Conservation (phyloP, 352 stramenopile genomes). For the Aphanomyces invadans region DNA sequence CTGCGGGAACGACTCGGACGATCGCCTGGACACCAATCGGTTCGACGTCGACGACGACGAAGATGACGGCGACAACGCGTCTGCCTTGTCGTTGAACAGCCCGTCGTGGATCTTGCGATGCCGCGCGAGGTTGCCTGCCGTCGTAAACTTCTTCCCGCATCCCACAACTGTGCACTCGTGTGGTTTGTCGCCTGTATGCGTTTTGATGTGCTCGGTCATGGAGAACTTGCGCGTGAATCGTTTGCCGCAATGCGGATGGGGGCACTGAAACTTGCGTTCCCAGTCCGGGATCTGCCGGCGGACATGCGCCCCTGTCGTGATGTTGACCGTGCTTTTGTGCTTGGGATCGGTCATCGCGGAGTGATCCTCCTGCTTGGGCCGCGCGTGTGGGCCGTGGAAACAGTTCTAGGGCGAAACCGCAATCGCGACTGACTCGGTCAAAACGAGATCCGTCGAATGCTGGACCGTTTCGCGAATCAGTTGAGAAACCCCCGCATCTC, state of each 20-base stretch:
- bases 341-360: not conserved
- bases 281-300: slow-evolving; percentile 24
- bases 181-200: slow-evolving; percentile 66
- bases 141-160: slow-evolving; percentile 65
- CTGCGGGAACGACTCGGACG: slow-evolving; percentile 13
- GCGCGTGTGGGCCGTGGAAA: slow-evolving; percentile 11
- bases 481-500: slow-evolving; percentile 15
- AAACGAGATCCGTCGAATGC: slow-evolving; percentile 1
- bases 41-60: slow-evolving; percentile 2
- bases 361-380: not conserved
- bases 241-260: slow-evolving; percentile 23
- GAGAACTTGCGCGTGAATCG: slow-evolving; percentile 36
- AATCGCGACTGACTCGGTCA: slow-evolving; percentile 1
- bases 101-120: slow-evolving; percentile 47
- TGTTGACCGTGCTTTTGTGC: slow-evolving; percentile 3
- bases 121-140: slow-evolving; percentile 59
- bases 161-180: slow-evolving; percentile 42
- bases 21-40: not conserved
- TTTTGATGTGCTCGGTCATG: slow-evolving; percentile 67
- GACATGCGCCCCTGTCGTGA: not conserved
- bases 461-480: slow-evolving; percentile 2
- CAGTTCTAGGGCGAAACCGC: slow-evolving; percentile 12
- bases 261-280: slow-evolving; percentile 28
- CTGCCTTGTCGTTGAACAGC: not conserved
- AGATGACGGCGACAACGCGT: slow-evolving; percentile 6